Base-by-base conservation (phyloP, 2,329 filamentous ascomycete genomes). In the Boeremia lycopersici region DNA sequence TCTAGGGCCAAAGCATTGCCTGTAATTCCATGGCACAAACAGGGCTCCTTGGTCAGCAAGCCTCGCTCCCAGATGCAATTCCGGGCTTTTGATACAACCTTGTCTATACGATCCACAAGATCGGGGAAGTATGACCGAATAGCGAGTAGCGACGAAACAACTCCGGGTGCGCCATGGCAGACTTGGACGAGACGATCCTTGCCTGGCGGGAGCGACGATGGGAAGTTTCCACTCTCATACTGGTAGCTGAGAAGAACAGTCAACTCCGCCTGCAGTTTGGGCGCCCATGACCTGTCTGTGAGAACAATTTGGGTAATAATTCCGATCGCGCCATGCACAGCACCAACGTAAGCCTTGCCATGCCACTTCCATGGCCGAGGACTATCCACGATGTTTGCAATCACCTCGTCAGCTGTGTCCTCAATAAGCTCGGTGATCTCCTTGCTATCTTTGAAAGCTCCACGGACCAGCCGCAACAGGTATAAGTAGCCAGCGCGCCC, bases 401-500 rank as follows among this genome's bases (percentile, higher is more conserved):
- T 81, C 1, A 90, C 78, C 51, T 82, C 79, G 9, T 78, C 77
- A 33, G 87, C 82, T 1, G 84, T 81, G 11, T 79, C 77, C 26
- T 80, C 76, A 55, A 84, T 78, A 26, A 80, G 72, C 48, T 87
- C 81, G 9, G 84, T 71, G 0, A 82, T 76, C 8, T 76, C 68
- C 13, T 76, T 74, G 48, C 82, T 79, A 29, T 80, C 76, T 0
- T 79, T 72, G 40, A 89, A 83, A 58, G 81, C 82, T 26, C 81
- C 79, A 19, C 82, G 82, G 30, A 89, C 83, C 53, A 89, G 74
- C 0, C 89, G 80, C 35, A 91, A 79, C 38, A 89, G 76, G 68
- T 90, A 90, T 23, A 91, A 77, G 48, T 86, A 84, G 0, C 88
- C 88, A 1, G 88, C 85, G 10, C 86, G 81, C 6, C 89, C 89